phyloP scores from a whole-genome alignment of 2,329 filamentous ascomycete species.

The Camptophora hylomeconis region DNA sequence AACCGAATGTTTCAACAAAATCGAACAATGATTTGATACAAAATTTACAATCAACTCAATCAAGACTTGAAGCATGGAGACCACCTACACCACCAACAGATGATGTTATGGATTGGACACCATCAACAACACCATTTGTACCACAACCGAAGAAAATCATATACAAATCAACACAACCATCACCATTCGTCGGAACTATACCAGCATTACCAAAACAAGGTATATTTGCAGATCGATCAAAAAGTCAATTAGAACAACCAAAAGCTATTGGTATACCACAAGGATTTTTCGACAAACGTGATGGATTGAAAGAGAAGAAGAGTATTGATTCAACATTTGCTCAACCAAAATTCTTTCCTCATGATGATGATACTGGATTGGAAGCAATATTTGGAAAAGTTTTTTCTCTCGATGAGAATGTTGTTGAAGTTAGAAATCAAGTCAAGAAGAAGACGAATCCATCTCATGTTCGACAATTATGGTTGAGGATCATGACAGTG shows the following conservation, averaged over 20 bases:
- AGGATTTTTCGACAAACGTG: slow-evolving; percentile 21
- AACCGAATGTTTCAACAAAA: slow-evolving; percentile 5
- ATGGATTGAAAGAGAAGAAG: slow-evolving; percentile 13
- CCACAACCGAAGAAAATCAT: slow-evolving; percentile 18
- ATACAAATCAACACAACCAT: slow-evolving; percentile 21
- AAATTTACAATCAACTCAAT: slow-evolving; percentile 21
- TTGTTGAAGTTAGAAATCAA: not conserved
- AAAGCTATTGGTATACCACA: slow-evolving; percentile 20
- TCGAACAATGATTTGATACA: slow-evolving; percentile 3
- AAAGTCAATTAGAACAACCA: slow-evolving; percentile 12
- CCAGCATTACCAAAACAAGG: slow-evolving; percentile 28
- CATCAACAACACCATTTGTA: slow-evolving; percentile 22
- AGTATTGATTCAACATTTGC: slow-evolving; percentile 22
- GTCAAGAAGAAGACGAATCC: not conserved
- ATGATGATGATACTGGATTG: slow-evolving; percentile 32
- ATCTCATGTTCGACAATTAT: not conserved
- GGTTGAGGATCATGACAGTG: not conserved
- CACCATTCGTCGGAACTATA: slow-evolving; percentile 31
- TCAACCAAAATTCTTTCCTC: slow-evolving; percentile 33
- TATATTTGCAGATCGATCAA: slow-evolving; percentile 27
- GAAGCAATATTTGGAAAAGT: slow-evolving; percentile 33
- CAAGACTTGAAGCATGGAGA: slow-evolving; percentile 24
- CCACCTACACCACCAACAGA: slow-evolving; percentile 22
- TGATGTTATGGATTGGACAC: slow-evolving; percentile 39
- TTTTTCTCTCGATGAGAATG: slow-evolving; percentile 25